Conservation (phyloP, 2,329 filamentous ascomycete genomes). For the Diaporthe sp. region DNA sequence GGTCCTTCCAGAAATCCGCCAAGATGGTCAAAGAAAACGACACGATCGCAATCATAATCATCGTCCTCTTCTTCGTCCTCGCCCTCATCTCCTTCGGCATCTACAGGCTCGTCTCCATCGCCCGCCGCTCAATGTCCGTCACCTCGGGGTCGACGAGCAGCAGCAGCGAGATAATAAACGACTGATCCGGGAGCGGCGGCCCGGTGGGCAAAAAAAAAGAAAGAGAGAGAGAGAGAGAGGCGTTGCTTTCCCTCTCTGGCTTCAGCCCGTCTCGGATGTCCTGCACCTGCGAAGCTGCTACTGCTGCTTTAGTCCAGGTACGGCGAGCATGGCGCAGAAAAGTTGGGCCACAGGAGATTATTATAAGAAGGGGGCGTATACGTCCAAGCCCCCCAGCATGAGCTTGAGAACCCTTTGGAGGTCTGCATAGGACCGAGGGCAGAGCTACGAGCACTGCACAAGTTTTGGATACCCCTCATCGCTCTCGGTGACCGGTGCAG, state of each 20-base stretch:
- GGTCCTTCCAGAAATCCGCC: conserved; percentile 42
- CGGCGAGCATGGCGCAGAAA: not conserved
- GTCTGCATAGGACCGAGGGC: no score
- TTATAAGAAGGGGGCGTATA: not conserved
- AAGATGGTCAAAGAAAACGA: conserved; percentile 72
- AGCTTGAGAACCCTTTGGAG: not conserved
- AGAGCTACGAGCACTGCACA: not conserved
- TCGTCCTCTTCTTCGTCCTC: conserved; percentile 72
- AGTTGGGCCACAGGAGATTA: not conserved
- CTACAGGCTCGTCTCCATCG: conserved; percentile 68
- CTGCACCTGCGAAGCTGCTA: not conserved
- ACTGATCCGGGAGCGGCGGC: not conserved
- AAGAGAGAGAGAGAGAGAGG: no score
- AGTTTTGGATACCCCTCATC: not conserved
- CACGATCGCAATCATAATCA: conserved; percentile 75
- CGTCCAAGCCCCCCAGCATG: not conserved
- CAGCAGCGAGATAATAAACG: conserved; percentile 29
- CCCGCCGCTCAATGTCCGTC: conserved; percentile 55
- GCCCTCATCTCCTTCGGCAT: conserved; percentile 72
- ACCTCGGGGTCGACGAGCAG: conserved; percentile 40
- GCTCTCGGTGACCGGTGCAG: no score
- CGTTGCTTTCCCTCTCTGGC: not conserved
- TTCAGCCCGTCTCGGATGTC: not conserved
- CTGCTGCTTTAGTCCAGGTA: not conserved
- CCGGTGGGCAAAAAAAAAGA: no score